Evolutionary conservation across 805 yeast species (phyloP).

Genomic region (Kluyveromyces lactis): DNA sequence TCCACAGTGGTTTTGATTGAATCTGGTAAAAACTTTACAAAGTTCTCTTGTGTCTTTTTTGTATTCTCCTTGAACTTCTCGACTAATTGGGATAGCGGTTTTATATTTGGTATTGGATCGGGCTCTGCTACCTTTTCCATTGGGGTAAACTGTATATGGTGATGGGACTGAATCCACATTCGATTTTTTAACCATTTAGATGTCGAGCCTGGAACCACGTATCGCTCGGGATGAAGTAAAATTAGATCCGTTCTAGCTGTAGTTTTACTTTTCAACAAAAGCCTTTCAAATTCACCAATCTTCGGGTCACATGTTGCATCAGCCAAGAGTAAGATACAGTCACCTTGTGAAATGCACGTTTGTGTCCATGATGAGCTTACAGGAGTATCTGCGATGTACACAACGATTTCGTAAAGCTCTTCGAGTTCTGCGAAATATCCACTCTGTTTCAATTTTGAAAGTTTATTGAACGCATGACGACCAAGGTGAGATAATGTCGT

Average conservation of each 20-base stretch:
- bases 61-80: slow-evolving; percentile 24
- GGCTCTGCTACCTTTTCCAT: background rate
- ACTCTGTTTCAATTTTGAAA: slow-evolving; percentile 75
- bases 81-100: slow-evolving; percentile 10
- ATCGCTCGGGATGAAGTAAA: slow-evolving; percentile 72
- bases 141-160: slow-evolving; percentile 67
- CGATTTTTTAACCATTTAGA: slow-evolving; percentile 77
- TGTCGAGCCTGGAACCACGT: slow-evolving; percentile 79
- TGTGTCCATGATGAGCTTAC: slow-evolving; percentile 82
- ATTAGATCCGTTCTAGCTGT: slow-evolving; percentile 85
- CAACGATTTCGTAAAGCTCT: slow-evolving; percentile 78
- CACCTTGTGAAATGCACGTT: slow-evolving; percentile 91
- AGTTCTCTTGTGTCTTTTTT: slow-evolving; percentile 18
- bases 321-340: slow-evolving; percentile 82
- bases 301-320: slow-evolving; percentile 68
- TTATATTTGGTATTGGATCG: background rate
- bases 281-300: slow-evolving; percentile 78
- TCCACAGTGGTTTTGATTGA: slow-evolving; percentile 32
- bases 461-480: slow-evolving; percentile 82
- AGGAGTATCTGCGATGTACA: slow-evolving; percentile 82
- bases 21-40: slow-evolving; percentile 25
- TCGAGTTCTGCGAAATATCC: slow-evolving; percentile 89
- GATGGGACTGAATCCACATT: slow-evolving; percentile 88
- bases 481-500: slow-evolving; percentile 76
- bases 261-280: slow-evolving; percentile 65